phyloP scores from a whole-genome alignment of 345 rosid genomes.

The Kandelia obovata region DNA sequence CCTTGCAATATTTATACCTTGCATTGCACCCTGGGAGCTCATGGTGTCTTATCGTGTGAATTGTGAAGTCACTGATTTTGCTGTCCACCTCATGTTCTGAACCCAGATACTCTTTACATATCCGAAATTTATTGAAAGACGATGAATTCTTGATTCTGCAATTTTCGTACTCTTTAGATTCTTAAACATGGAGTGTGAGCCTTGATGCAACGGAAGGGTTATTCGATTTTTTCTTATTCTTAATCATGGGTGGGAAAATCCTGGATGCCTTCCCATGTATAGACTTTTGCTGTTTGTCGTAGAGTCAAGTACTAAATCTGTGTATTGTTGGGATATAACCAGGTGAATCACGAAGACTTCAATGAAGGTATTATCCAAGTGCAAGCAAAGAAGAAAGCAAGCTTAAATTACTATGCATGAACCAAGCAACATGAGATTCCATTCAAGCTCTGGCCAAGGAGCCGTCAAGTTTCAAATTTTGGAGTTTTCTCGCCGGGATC shows the following conservation, averaged over 20 bases:
- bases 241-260: not conserved
- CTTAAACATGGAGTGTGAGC: not conserved
- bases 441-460: not conserved
- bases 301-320: not conserved
- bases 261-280: not conserved
- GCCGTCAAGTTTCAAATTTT: not conserved
- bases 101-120: not conserved
- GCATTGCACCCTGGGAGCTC: not conserved
- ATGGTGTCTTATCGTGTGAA: not conserved
- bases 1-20: not conserved
- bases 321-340: conserved; percentile 16
- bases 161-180: not conserved
- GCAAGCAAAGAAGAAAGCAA: conserved; percentile 99
- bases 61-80: not conserved
- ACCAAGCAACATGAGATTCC: not conserved
- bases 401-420: conserved; percentile 91
- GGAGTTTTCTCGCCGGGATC: too few species aligned
- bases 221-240: too few species aligned
- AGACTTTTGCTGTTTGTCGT: not conserved
- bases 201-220: too few species aligned
- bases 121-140: not conserved
- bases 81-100: not conserved
- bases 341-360: conserved; percentile 99
- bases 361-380: conserved; percentile 99
- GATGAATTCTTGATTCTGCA: not conserved